These are phyloP conservation scores for Sclerotinia nivalis DNA, from an alignment of 2,329 filamentous ascomycete species.

Conservation along the genomic window DNA sequence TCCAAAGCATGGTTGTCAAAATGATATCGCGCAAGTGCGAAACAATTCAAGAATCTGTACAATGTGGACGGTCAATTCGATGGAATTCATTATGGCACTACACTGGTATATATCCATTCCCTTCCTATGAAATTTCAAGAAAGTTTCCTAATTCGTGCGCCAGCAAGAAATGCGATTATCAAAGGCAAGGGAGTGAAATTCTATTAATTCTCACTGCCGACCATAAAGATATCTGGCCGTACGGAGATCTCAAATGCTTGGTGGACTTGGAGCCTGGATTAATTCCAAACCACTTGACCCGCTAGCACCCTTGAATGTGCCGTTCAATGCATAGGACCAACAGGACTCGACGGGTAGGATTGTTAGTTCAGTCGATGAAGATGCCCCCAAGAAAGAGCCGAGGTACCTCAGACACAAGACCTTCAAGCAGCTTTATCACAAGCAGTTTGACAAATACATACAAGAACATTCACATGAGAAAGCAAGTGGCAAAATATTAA, in stretches of 20 bases:
- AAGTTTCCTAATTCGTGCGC: too few species aligned
- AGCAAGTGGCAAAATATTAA: slow-evolving; percentile 3
- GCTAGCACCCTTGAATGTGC: slow-evolving; percentile 10
- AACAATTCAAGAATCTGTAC: slow-evolving; percentile 1
- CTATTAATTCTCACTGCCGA: slow-evolving; percentile 3
- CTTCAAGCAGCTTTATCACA: slow-evolving; percentile 10
- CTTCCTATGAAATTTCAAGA: not conserved
- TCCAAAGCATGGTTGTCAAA: slow-evolving; percentile 17
- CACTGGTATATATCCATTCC: not conserved
- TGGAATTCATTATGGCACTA: slow-evolving; percentile 15
- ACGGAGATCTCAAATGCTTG: slow-evolving; percentile 13
- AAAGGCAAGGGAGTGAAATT: slow-evolving; percentile 10
- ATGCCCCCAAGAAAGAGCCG: not conserved
- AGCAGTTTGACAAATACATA: slow-evolving; percentile 15
- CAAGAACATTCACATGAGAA: slow-evolving; percentile 11
- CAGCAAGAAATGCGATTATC: slow-evolving; percentile 15
- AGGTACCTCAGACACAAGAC: not conserved
- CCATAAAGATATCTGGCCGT: slow-evolving; percentile 12
- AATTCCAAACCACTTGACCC: slow-evolving; percentile 2
- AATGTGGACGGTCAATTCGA: slow-evolving; percentile 12
- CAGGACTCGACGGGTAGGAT: not conserved
- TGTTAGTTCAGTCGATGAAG: slow-evolving; percentile 5
- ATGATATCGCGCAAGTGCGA: slow-evolving; percentile 8
- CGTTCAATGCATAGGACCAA: slow-evolving; percentile 2
- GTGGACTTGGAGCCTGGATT: slow-evolving; percentile 10